These are phyloP conservation scores for Aspergillus texensis DNA, from an alignment of 2,329 filamentous ascomycete genomes.

Conservation along the genomic window DNA sequence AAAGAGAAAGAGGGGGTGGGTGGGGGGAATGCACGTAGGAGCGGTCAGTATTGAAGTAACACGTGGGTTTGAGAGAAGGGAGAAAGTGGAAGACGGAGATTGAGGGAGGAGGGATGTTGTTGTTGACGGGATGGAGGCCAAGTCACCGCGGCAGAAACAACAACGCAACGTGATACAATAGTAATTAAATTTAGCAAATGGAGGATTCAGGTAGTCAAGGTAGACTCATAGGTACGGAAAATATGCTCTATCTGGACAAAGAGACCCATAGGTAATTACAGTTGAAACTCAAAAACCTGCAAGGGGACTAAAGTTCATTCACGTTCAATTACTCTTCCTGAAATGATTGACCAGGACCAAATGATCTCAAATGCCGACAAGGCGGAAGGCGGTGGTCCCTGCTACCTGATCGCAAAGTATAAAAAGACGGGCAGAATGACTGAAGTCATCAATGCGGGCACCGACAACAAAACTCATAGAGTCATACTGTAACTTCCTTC, in stretches of 20 bases:
- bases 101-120: constrained; percentile 6
- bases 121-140: constrained; percentile 19
- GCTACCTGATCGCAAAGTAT: not conserved
- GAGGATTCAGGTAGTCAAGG: not conserved
- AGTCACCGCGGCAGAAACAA: constrained; percentile 19
- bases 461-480: not conserved
- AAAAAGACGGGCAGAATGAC: constrained; percentile 2
- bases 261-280: not conserved
- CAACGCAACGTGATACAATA: constrained; percentile 21
- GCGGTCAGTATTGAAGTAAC: not conserved
- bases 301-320: not conserved
- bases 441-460: not conserved
- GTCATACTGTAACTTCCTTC: not conserved
- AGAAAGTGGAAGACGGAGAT: not conserved
- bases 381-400: constrained; percentile 4
- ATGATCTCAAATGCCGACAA: not conserved
- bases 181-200: constrained; percentile 6
- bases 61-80: constrained; percentile 5
- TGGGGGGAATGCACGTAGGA: not conserved
- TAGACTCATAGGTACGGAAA: not conserved
- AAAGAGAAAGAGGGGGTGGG: not conserved
- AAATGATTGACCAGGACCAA: not conserved
- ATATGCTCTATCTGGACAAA: not conserved
- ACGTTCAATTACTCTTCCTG: not conserved
- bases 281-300: not conserved